These are phyloP conservation scores for Chaetomiaceae sp. DNA, from an alignment of 2,329 filamentous ascomycete species.

Conservation along the genomic window DNA sequence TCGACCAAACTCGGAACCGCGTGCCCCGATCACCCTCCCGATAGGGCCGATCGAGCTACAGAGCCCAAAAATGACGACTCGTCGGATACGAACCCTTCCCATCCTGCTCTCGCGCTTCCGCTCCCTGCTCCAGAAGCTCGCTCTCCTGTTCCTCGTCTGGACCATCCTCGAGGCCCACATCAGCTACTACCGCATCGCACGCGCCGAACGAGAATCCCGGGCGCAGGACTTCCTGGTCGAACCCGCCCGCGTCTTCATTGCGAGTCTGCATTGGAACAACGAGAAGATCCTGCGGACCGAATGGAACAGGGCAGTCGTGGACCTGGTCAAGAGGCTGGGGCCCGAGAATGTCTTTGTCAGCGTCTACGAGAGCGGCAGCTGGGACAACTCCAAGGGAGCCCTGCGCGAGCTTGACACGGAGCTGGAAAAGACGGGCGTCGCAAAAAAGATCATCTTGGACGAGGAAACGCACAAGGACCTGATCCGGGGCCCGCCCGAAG, in stretches of 20 bases:
- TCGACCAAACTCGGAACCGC: neutral
- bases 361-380: constrained; percentile 64
- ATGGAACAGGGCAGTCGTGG: constrained; percentile 57
- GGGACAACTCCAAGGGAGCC: constrained; percentile 61
- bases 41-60: neutral
- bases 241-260: constrained; percentile 52
- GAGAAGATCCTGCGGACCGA: constrained; percentile 53
- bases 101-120: too few relatives aligned
- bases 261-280: constrained; percentile 64
- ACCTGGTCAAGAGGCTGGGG: constrained; percentile 54
- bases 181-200: constrained; percentile 24
- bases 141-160: constrained; percentile 22
- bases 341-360: constrained; percentile 60
- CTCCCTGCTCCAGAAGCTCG: constrained; percentile 21
- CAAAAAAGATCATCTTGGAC: constrained; percentile 54
- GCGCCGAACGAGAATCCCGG: constrained; percentile 18
- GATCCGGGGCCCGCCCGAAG: constrained; percentile 34
- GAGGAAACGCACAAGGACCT: constrained; percentile 49
- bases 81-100: constrained; percentile 20
- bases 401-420: constrained; percentile 52
- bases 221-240: constrained; percentile 8
- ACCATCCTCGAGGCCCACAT: constrained; percentile 26
- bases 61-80: constrained; percentile 3
- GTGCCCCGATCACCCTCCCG: neutral
- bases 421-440: constrained; percentile 48